Conservation (phyloP, 1,284 basidiomycete species). For the Malassezia vespertilionis region DNA sequence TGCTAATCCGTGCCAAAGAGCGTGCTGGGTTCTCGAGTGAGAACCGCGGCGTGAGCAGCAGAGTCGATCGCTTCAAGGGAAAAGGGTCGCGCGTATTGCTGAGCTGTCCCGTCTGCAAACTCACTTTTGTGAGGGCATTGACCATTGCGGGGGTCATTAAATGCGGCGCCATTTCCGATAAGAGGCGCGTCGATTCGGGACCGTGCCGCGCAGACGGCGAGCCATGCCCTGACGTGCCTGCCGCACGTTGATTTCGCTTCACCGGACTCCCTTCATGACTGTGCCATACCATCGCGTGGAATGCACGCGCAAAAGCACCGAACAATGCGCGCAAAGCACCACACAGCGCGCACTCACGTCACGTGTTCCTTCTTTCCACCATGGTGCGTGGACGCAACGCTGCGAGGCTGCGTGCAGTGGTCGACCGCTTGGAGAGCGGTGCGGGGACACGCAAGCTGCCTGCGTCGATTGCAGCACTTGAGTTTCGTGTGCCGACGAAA, state of each 20-base stretch:
- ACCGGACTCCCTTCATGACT: not conserved
- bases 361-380: not conserved
- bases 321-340: not conserved
- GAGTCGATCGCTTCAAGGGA: constrained; percentile 26
- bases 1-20: constrained; percentile 36
- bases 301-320: no score
- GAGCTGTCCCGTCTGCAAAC: constrained; percentile 24
- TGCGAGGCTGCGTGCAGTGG: constrained; percentile 1
- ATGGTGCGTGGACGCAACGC: constrained; percentile 4
- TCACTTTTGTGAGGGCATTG: constrained; percentile 34
- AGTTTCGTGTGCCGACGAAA: constrained; percentile 5
- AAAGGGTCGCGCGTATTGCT: constrained; percentile 23
- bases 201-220: not conserved
- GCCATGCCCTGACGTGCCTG: not conserved
- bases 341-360: not conserved
- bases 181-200: constrained; percentile 29
- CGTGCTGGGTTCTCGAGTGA: constrained; percentile 37
- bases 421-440: constrained; percentile 6
- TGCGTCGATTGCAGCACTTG: not conserved
- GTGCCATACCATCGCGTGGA: constrained; percentile 2
- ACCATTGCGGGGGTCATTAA: constrained; percentile 44
- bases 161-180: constrained; percentile 45
- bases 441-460: constrained; percentile 6
- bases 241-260: not conserved
- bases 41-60: constrained; percentile 32